Evolutionary conservation across 306 rosid species (phyloP).

Genomic region (Glycine soja): DNA sequence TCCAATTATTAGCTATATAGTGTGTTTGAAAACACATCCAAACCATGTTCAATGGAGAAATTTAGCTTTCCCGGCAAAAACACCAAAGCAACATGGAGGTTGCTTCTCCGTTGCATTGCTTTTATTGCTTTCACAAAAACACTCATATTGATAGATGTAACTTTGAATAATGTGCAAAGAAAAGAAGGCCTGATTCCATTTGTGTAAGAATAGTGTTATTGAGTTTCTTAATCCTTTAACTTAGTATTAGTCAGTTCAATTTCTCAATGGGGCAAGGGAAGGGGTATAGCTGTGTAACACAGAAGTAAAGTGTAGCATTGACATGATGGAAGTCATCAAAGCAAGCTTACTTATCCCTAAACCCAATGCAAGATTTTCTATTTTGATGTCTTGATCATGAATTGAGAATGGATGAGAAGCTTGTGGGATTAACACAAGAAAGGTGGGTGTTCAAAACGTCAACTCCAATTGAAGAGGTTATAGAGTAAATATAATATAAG

Average conservation of each 20-base stretch:
- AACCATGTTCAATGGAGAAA: too few relatives aligned
- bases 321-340: background rate
- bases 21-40: too few relatives aligned
- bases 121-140: too few relatives aligned
- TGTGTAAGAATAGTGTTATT: background rate
- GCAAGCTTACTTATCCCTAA: background rate
- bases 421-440: background rate
- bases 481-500: slow-evolving; percentile 11
- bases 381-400: background rate
- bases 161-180: too few relatives aligned
- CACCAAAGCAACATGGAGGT: too few relatives aligned
- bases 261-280: background rate
- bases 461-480: background rate
- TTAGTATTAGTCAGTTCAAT: too few relatives aligned
- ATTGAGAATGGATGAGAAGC: background rate
- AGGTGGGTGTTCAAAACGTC: background rate
- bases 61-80: too few relatives aligned
- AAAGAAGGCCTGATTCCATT: background rate
- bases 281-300: background rate
- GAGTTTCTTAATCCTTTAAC: background rate
- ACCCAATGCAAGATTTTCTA: background rate
- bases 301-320: background rate
- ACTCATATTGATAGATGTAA: too few relatives aligned
- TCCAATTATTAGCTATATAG: too few relatives aligned
- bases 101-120: too few relatives aligned